These are phyloP conservation scores for Talaromyces pinophilus DNA, from an alignment of 2,329 filamentous ascomycete species.

Conservation along the genomic window DNA sequence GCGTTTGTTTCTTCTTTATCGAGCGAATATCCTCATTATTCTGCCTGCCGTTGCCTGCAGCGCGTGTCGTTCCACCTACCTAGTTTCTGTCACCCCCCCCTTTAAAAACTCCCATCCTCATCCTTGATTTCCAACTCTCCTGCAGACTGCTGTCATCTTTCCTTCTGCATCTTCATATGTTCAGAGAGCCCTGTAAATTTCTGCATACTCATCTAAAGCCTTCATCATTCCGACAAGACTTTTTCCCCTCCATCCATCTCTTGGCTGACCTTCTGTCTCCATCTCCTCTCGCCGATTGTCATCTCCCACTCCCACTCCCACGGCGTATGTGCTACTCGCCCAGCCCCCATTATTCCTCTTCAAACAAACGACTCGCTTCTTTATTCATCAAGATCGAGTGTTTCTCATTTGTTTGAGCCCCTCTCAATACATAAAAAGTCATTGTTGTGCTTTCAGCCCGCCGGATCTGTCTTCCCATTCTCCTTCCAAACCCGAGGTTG, in stretches of 20 bases:
- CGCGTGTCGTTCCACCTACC: background rate
- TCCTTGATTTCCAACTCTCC: conserved; percentile 5
- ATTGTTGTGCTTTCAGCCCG: conserved; percentile 7
- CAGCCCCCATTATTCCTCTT: background rate
- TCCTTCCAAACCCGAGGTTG: background rate
- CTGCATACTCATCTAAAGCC: background rate
- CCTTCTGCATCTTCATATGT: background rate
- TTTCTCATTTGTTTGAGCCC: background rate
- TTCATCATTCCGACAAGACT: background rate
- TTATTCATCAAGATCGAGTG: background rate
- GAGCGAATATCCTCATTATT: background rate
- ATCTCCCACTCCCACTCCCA: background rate
- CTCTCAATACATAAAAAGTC: conserved; percentile 5
- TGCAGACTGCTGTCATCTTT: background rate
- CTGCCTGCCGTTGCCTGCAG: background rate
- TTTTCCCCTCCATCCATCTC: background rate
- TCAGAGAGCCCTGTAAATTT: conserved; percentile 1
- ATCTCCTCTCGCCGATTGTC: background rate
- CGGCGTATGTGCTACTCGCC: conserved; percentile 1
- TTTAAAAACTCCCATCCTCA: background rate
- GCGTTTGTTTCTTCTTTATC: background rate
- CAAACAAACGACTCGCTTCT: background rate
- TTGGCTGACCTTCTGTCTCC: background rate
- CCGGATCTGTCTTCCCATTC: conserved; percentile 4
- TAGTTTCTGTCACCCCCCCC: background rate